Base-by-base conservation (phyloP, 1,139 yeast species). In the Kodamaea suecica region DNA sequence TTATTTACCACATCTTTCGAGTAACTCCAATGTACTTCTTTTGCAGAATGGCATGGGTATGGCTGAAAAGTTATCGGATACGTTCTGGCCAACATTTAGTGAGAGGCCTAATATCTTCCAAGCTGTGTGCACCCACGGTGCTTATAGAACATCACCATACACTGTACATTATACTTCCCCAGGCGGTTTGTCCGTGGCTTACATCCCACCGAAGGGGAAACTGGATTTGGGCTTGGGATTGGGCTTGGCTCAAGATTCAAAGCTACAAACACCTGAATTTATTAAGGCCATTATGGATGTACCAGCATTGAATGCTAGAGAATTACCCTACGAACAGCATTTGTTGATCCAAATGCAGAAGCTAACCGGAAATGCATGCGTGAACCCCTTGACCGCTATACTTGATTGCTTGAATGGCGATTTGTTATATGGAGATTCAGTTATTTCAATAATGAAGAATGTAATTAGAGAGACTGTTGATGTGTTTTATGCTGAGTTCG, bases 51-150 rank as follows among this genome's bases (percentile, higher is more conserved):
- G 94, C 3, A 67, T 80, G 70, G 95, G 95, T 1, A 68, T 78
- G 29, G 62, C 75, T 3, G 83, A 81, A 11, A 66, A 68, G 29
- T 53, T 87, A 24, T 64, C 67, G 11, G 58, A 63, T 1, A 47
- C 55, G 6, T 65, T 79, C n/a, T 87, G 94, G 83, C 76, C 78
- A 1, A 52, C 55, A 2, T 41, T 48, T 1, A 39, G 39, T 0
- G 34, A 50, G 2, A 53, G 79, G 36, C 95, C 95, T 12, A 63
- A 61, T 12, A 52, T 90, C 6, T 77, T 69, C 50, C 83, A 80
- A 51, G 96, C 90, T 30, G 79, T 90, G 11, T 80, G 82, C 26
- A 75, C 87, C 2, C 97, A 90, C 57, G 97, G 97, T 3, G 87
- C 84, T 16, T 70, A 69, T 47, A 61, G 66, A 37, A 46, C 58